phyloP scores from a whole-genome alignment of 169 alveolate species.

The Theileria parva region DNA sequence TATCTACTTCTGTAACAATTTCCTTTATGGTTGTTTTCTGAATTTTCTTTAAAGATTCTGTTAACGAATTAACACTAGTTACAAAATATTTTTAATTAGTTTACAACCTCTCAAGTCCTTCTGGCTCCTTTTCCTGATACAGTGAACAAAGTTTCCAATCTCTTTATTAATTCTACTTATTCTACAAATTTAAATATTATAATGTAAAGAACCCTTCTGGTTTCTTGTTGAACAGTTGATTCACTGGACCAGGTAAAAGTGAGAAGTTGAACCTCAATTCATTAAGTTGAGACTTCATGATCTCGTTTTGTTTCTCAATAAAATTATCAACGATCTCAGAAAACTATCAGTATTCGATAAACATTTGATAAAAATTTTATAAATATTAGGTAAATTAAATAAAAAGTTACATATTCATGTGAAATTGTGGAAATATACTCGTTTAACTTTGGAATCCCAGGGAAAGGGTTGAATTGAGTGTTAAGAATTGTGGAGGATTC shows the following conservation, averaged over 20 bases:
- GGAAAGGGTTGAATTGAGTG: not conserved
- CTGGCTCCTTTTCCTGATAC: conserved; percentile 19
- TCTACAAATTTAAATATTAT: not conserved
- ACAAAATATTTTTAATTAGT: not conserved
- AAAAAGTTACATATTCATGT: conserved; percentile 16
- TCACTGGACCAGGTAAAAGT: not conserved
- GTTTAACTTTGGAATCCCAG: conserved; percentile 7
- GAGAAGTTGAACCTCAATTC: not conserved
- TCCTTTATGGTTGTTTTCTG: not conserved
- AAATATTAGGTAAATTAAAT: not conserved
- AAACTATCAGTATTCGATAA: not conserved
- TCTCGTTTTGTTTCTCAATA: conserved; percentile 13
- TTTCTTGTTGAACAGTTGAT: not conserved
- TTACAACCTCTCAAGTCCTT: not conserved
- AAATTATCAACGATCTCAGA: conserved; percentile 7
- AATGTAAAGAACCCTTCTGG: not conserved
- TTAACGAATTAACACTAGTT: not conserved
- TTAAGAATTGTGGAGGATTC: not conserved
- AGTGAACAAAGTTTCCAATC: conserved; percentile 19
- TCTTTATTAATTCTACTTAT: not conserved
- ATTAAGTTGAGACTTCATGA: conserved; percentile 6
- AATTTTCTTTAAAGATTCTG: conserved; percentile 23
- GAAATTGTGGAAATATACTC: not conserved
- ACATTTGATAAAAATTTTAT: not conserved
- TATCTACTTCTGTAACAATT: not conserved